A percentile compares a stretch with the other conserved stretches of the same genome.
phyloP scores from a whole-genome alignment of 768 basidiomycete species.

The Pisolithus sp. region DNA sequence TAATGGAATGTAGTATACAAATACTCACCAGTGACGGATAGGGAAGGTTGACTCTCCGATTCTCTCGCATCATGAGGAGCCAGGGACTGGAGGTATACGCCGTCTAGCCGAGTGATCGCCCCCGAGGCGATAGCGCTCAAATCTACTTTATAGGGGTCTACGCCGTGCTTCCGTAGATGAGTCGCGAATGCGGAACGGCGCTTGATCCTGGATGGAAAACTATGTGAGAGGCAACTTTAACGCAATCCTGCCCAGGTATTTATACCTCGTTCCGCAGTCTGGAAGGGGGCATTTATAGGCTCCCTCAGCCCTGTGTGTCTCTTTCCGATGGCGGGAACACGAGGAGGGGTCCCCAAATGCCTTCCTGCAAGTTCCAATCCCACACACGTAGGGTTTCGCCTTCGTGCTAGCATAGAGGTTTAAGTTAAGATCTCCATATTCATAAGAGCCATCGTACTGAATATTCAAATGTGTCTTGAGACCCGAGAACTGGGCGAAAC shows the following conservation, averaged over 20 bases:
- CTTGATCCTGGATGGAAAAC: conserved; percentile 44
- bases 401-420: conserved; percentile 36
- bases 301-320: conserved; percentile 42
- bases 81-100: conserved; percentile 12
- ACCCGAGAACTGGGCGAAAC: conserved; percentile 54
- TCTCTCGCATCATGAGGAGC: conserved; percentile 2
- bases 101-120: background rate
- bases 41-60: conserved; percentile 4
- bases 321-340: conserved; percentile 55
- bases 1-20: background rate
- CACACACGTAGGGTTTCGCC: conserved; percentile 48
- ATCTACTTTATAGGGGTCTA: conserved; percentile 20
- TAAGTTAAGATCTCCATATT: conserved; percentile 3
- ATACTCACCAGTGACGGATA: conserved; percentile 12
- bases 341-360: conserved; percentile 69
- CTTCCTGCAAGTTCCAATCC: conserved; percentile 37
- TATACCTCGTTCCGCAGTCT: conserved; percentile 45
- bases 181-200: conserved; percentile 50
- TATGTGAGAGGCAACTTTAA: background rate
- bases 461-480: conserved; percentile 59
- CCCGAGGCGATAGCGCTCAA: conserved; percentile 19
- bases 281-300: conserved; percentile 40
- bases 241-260: background rate
- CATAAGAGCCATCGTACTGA: conserved; percentile 43
- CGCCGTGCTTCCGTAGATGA: conserved; percentile 49